Percentiles rank a stretch among this genome's conserved stretches.
Evolutionary conservation across 2,329 filamentous ascomycete genomes (phyloP).

Genomic region (Peltaster fructicola): DNA sequence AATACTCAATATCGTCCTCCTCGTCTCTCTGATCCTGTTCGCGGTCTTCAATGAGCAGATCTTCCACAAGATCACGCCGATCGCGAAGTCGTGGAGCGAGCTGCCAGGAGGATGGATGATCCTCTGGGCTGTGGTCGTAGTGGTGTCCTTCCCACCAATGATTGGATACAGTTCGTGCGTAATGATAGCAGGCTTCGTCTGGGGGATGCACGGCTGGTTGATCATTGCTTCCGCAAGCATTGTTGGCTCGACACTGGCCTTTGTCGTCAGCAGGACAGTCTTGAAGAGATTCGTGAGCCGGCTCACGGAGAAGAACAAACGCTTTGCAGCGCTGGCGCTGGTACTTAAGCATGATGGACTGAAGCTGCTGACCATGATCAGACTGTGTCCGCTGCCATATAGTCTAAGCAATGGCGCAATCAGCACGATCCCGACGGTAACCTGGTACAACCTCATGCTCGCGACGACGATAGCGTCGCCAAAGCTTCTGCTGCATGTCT

Average conservation of each 20-base stretch:
- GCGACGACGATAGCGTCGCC: slow-evolving; percentile 71
- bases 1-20: slow-evolving; percentile 31
- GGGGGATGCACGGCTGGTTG: slow-evolving; percentile 65
- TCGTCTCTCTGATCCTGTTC: slow-evolving; percentile 46
- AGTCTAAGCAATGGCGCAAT: slow-evolving; percentile 87
- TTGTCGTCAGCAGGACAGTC: slow-evolving; percentile 63
- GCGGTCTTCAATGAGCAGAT: slow-evolving; percentile 64
- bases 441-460: slow-evolving; percentile 54
- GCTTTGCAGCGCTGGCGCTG: slow-evolving; percentile 75
- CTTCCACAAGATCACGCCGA: slow-evolving; percentile 55
- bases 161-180: slow-evolving; percentile 72
- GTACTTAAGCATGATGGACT: slow-evolving; percentile 82
- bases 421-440: slow-evolving; percentile 79
- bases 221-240: slow-evolving; percentile 66
- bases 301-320: slow-evolving; percentile 63
- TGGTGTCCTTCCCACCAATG: slow-evolving; percentile 68
- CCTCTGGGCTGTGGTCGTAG: slow-evolving; percentile 56
- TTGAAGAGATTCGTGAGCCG: slow-evolving; percentile 62
- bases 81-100: slow-evolving; percentile 60
- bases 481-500: slow-evolving; percentile 81
- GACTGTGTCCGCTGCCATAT: slow-evolving; percentile 83
- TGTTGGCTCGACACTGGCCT: slow-evolving; percentile 58
- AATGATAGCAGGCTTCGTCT: slow-evolving; percentile 53
- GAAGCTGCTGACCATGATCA: slow-evolving; percentile 75
- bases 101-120: slow-evolving; percentile 55